These are phyloP conservation scores for Pestalotiopsis sp. DNA, from an alignment of 2,329 filamentous ascomycete genomes.

Conservation along the genomic window DNA sequence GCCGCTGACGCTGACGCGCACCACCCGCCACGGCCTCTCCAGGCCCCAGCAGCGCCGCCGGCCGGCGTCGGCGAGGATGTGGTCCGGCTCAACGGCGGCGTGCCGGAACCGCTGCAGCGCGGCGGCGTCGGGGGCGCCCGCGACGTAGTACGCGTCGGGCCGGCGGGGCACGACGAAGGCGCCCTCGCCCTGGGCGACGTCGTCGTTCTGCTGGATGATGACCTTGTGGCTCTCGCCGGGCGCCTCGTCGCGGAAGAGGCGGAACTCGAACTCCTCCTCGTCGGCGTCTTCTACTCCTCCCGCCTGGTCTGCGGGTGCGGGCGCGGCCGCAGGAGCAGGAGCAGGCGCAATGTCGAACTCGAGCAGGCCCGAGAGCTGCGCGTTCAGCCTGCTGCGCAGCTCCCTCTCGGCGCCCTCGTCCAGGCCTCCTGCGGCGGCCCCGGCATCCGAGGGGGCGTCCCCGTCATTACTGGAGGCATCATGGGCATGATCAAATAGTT, in stretches of 20 bases:
- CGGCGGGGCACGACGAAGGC: slow-evolving; percentile 40
- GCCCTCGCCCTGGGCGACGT: slow-evolving; percentile 40
- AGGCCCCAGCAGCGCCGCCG: slow-evolving; percentile 52
- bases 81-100: slow-evolving; percentile 53
- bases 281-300: slow-evolving; percentile 22
- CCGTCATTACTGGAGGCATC: slow-evolving; percentile 16
- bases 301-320: slow-evolving; percentile 15
- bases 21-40: slow-evolving; percentile 62
- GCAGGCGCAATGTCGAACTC: slow-evolving; percentile 34
- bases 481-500: slow-evolving; percentile 42
- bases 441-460: slow-evolving; percentile 21
- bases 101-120: slow-evolving; percentile 39
- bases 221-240: slow-evolving; percentile 44
- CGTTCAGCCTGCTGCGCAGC: slow-evolving; percentile 45
- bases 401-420: slow-evolving; percentile 36
- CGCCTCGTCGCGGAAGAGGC: slow-evolving; percentile 53
- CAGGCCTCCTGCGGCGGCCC: slow-evolving; percentile 24
- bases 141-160: slow-evolving; percentile 51
- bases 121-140: slow-evolving; percentile 34
- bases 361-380: slow-evolving; percentile 47
- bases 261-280: slow-evolving; percentile 54
- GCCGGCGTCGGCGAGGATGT: slow-evolving; percentile 44
- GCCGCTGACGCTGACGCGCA: slow-evolving; percentile 38
- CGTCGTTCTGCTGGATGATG: slow-evolving; percentile 44
- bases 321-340: slow-evolving; percentile 12